Percentiles rank a stretch among this genome's conserved stretches.
Evolutionary conservation across 352 stramenopile species (phyloP).

Genomic region (Saprolegnia parasitica): DNA sequence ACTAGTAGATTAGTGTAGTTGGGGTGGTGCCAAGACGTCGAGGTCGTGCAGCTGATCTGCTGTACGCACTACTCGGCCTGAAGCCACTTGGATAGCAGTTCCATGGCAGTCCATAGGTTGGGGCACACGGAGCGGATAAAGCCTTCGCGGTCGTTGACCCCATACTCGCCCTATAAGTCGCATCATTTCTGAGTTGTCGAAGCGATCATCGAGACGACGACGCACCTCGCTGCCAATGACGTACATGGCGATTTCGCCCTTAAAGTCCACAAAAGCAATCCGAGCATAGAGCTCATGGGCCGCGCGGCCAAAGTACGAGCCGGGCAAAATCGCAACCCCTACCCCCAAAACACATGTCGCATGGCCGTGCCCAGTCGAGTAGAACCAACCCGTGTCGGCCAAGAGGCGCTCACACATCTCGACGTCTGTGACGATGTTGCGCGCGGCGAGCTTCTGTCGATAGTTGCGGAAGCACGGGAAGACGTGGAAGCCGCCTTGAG

Average conservation of each 20-base stretch:
- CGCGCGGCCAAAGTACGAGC: slow-evolving; percentile 74
- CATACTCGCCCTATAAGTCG: slow-evolving; percentile 48
- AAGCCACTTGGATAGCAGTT: slow-evolving; percentile 60
- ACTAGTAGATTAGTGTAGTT: too few species aligned
- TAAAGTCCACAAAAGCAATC: slow-evolving; percentile 85
- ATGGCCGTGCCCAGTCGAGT: background rate
- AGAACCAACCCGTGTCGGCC: slow-evolving; percentile 52
- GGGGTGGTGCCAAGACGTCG: too few species aligned
- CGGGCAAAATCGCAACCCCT: slow-evolving; percentile 75
- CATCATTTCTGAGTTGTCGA: slow-evolving; percentile 25
- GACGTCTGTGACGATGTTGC: slow-evolving; percentile 65
- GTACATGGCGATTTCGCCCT: slow-evolving; percentile 82
- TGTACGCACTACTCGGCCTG: background rate
- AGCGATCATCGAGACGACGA: slow-evolving; percentile 10
- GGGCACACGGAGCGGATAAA: slow-evolving; percentile 87
- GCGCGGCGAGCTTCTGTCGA: slow-evolving; percentile 50
- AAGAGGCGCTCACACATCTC: slow-evolving; percentile 71
- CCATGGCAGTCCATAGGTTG: slow-evolving; percentile 80
- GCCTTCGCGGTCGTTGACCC: slow-evolving; percentile 63
- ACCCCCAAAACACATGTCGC: background rate
- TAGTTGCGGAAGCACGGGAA: slow-evolving; percentile 78
- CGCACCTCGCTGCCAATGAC: slow-evolving; percentile 83
- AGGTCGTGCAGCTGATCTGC: background rate
- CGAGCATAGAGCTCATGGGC: slow-evolving; percentile 73
- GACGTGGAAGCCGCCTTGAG: slow-evolving; percentile 77